Conservation (phyloP, 108 stramenopile genomes). For the Nitzschia sp. region DNA sequence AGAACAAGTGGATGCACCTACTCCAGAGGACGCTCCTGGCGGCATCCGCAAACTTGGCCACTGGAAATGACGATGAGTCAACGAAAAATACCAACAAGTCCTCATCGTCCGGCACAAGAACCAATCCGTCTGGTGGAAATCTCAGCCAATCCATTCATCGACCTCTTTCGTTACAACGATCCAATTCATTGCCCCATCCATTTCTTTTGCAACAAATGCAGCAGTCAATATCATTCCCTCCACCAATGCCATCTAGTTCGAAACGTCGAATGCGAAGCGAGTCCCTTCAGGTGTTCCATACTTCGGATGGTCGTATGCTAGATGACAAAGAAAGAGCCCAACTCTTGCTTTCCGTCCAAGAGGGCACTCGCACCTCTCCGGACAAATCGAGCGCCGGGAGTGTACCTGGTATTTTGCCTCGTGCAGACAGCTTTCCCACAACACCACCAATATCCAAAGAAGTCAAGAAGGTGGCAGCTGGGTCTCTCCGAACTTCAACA, state of each 20-base stretch:
- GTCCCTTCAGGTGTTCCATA: neutral
- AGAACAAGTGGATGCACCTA: constrained; percentile 22
- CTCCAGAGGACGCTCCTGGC: constrained; percentile 1
- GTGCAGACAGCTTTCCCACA: neutral
- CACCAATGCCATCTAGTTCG: neutral
- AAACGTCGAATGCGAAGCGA: constrained; percentile 12
- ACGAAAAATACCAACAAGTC: too few relatives aligned
- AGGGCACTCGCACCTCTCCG: too few relatives aligned
- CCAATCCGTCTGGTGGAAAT: too few relatives aligned
- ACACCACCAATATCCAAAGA: constrained; percentile 1
- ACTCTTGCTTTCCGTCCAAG: too few relatives aligned
- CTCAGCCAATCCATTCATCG: too few relatives aligned
- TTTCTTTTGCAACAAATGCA: neutral
- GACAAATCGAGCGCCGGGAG: too few relatives aligned
- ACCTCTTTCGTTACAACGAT: constrained; percentile 4
- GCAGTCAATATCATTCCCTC: neutral
- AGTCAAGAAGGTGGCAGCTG: neutral
- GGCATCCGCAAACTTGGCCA: too few relatives aligned
- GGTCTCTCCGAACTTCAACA: neutral
- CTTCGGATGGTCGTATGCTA: constrained; percentile 7
- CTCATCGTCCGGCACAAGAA: too few relatives aligned
- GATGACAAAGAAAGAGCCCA: neutral
- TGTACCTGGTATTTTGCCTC: too few relatives aligned
- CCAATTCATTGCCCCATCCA: constrained; percentile 15
- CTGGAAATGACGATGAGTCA: too few relatives aligned